These are phyloP conservation scores for Annona cherimola DNA, from an alignment of 164 flowering plant genomes.

Conservation along the genomic window DNA sequence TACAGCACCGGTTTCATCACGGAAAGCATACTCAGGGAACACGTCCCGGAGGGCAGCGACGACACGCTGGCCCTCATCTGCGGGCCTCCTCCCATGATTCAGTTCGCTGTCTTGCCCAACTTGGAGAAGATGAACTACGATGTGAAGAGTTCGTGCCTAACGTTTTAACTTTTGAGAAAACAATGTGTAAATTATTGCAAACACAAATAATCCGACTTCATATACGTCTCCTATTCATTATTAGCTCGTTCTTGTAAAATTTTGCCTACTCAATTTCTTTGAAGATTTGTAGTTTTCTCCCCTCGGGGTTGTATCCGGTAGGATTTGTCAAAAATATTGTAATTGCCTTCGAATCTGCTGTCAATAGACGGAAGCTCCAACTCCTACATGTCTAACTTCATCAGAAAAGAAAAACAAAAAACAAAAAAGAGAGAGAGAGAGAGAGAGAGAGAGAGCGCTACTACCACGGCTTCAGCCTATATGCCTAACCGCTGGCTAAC, in stretches of 20 bases:
- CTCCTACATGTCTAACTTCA: too few species aligned
- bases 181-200: background rate
- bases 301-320: background rate
- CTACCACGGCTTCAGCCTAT: too few species aligned
- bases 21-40: conserved; percentile 60
- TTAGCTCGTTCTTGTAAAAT: background rate
- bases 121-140: conserved; percentile 90
- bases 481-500: too few species aligned
- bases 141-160: conserved; percentile 50
- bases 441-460: too few species aligned
- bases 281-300: background rate
- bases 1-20: conserved; percentile 69
- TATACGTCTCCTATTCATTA: background rate
- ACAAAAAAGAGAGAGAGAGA: too few species aligned
- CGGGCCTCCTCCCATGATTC: conserved; percentile 93
- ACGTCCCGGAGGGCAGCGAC: conserved; percentile 49
- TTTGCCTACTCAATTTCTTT: background rate
- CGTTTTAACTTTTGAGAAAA: conserved; percentile 38
- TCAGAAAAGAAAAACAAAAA: too few species aligned
- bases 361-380: too few species aligned
- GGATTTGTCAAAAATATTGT: background rate
- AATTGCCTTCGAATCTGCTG: too few species aligned
- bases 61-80: conserved; percentile 66
- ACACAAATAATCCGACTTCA: background rate
- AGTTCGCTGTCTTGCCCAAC: conserved; percentile 79